phyloP scores from a whole-genome alignment of 1,284 basidiomycete species.

The Austroboletus rostrupii region DNA sequence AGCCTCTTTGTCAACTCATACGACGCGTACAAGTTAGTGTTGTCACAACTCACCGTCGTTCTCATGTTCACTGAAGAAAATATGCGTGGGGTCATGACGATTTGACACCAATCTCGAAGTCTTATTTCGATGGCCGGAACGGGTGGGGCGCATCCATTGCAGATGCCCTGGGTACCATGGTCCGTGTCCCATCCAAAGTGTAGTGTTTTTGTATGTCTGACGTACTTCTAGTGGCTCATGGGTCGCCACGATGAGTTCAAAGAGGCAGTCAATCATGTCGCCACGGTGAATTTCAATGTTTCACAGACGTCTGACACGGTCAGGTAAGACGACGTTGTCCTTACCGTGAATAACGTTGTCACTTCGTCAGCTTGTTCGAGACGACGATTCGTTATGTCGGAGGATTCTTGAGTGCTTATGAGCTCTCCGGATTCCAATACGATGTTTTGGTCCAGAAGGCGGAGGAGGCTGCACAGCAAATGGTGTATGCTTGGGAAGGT shows the following conservation, averaged over 20 bases:
- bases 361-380: constrained; percentile 67
- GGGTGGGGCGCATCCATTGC: constrained; percentile 70
- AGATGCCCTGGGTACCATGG: constrained; percentile 64
- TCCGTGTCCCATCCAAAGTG: constrained; percentile 25
- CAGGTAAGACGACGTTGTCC: constrained; percentile 38
- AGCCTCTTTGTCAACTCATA: neutral
- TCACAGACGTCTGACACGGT: constrained; percentile 47
- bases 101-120: constrained; percentile 47
- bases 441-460: constrained; percentile 59
- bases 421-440: constrained; percentile 64
- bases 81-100: constrained; percentile 65
- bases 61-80: neutral
- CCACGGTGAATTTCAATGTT: constrained; percentile 51
- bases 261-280: constrained; percentile 49
- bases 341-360: neutral
- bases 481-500: constrained; percentile 56
- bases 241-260: constrained; percentile 45
- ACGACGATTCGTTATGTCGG: constrained; percentile 82
- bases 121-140: constrained; percentile 52
- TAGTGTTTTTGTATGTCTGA: neutral
- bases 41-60: neutral
- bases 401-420: constrained; percentile 75
- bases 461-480: constrained; percentile 66
- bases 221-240: constrained; percentile 22
- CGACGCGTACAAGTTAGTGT: neutral